These are phyloP conservation scores for Ophiocordyceps camponoti-saundersi DNA, from an alignment of 2,329 filamentous ascomycete species.

Conservation along the genomic window DNA sequence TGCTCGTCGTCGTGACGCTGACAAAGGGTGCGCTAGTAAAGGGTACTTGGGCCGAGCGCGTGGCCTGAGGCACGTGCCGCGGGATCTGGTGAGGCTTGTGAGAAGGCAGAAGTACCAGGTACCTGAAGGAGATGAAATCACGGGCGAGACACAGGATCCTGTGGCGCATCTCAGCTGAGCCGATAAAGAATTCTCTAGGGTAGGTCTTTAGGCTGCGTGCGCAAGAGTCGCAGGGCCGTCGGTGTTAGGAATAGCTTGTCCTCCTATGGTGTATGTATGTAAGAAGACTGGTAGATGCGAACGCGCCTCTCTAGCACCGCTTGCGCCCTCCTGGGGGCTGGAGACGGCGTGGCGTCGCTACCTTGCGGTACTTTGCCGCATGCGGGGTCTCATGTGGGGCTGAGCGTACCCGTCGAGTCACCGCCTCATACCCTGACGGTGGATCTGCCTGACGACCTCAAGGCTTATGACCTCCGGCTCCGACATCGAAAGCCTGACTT, in stretches of 20 bases:
- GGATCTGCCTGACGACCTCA: neutral
- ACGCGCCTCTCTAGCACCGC: too few relatives aligned
- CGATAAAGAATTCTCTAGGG: neutral
- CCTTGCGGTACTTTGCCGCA: neutral
- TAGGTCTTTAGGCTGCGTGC: neutral
- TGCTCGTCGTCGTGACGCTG: neutral
- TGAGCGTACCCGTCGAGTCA: neutral
- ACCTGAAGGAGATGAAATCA: too few relatives aligned
- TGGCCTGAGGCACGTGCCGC: neutral
- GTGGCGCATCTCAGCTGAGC: neutral
- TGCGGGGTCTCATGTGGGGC: neutral
- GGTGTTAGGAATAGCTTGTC: too few relatives aligned
- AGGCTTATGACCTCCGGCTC: neutral
- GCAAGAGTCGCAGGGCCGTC: too few relatives aligned
- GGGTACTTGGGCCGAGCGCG: neutral
- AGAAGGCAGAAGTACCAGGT: neutral
- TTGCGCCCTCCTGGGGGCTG: neutral
- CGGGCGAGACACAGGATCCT: neutral
- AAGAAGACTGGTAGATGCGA: too few relatives aligned
- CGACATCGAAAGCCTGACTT: neutral
- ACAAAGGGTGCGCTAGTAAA: neutral
- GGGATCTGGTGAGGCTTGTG: neutral
- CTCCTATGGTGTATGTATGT: too few relatives aligned
- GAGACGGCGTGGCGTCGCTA: neutral
- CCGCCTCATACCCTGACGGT: neutral